Evolutionary conservation across 768 basidiomycete genomes (phyloP), one percentile per base, ranked within the genome.

Genomic region (Rhizopogon rudus): DNA sequence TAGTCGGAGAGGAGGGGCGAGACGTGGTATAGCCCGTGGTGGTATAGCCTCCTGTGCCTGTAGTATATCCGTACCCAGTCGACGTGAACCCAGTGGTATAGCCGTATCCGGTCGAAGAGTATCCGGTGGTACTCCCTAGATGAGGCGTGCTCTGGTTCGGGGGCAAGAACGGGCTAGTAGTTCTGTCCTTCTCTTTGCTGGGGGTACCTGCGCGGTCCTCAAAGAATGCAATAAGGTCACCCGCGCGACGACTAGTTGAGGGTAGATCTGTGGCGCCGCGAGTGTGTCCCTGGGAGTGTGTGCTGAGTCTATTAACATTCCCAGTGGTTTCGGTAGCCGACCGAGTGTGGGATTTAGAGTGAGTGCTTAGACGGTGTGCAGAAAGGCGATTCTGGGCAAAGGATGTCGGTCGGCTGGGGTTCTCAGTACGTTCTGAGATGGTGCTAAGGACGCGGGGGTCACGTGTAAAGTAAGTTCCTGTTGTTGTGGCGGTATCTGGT

Each of bases 401-500:
- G 3, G 80, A 81, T 5, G 67, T 63, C 0, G 88, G 88, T 29
- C 88, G 82, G 0, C 87, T 79, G 0, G 72, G 70, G 2, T 87
- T 82, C 69, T 93, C 91, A 1, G 87, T 90, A 44, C 77, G 80
- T 66, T 93, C 91, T 3, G 88, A 81, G 56, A 93, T 93, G 2
- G 81, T 86, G 64, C 90, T 92, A 17, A 92, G 75, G 35, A 76
- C 66, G 25, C 75, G 70, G 9, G 82, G 80, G 44, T 74, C 75
- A 13, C 77, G 72, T 71, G 22, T 70, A 60, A 44, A 73, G 63
- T 39, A 67, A 61, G 49, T 70, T 75, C 1, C 77, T 70, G 59
- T 71, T 69, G 52, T 14, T 1, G 48, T 49, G 16, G 48, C 35
- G 5, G 35, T 49, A 35, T 49, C 48, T 6, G 71, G 56, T 40